Conservation (phyloP, 768 basidiomycete genomes). For the Hortiboletus flavorubellus region DNA sequence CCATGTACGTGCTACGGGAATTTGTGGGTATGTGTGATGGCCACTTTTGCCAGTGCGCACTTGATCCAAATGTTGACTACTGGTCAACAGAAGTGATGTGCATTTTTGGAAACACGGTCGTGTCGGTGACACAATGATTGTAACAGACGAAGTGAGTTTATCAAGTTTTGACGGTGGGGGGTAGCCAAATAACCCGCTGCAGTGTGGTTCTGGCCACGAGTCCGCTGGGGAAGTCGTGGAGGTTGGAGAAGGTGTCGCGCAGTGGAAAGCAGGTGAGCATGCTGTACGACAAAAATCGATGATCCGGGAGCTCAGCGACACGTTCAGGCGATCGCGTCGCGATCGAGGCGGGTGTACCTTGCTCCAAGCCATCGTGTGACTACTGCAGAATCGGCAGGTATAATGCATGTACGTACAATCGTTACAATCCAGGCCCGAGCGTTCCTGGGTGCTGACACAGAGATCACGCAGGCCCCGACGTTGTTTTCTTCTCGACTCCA, state of each 20-base stretch:
- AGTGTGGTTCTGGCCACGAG: slow-evolving; percentile 71
- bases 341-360: slow-evolving; percentile 68
- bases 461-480: slow-evolving; percentile 31
- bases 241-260: slow-evolving; percentile 61
- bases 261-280: slow-evolving; percentile 55
- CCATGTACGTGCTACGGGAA: slow-evolving; percentile 65
- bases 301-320: not conserved
- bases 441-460: not conserved
- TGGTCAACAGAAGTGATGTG: slow-evolving; percentile 54
- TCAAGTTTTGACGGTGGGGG: not conserved
- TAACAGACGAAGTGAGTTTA: slow-evolving; percentile 54
- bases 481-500: slow-evolving; percentile 70
- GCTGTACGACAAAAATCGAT: not conserved
- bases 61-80: not conserved
- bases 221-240: slow-evolving; percentile 66
- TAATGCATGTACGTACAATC: slow-evolving; percentile 48
- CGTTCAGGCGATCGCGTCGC: slow-evolving; percentile 59
- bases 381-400: slow-evolving; percentile 62
- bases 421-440: too few species aligned
- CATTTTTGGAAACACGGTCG: slow-evolving; percentile 73
- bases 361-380: slow-evolving; percentile 58
- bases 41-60: not conserved
- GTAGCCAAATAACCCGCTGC: not conserved
- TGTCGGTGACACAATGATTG: slow-evolving; percentile 68
- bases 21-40: slow-evolving; percentile 52